Conservation (phyloP, 768 basidiomycete species). For the Lentinula detonsa region DNA sequence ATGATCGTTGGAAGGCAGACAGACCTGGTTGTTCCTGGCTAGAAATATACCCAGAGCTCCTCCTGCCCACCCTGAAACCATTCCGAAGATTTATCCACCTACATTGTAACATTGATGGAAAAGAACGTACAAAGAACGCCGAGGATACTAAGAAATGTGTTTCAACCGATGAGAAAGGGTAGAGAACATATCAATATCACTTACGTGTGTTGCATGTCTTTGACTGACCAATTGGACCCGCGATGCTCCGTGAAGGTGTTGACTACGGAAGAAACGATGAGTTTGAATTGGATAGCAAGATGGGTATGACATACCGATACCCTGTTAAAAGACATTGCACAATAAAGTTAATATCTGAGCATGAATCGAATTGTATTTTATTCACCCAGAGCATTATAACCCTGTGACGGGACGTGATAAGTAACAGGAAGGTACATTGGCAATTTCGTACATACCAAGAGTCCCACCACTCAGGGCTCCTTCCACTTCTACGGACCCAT, state of each 20-base stretch:
- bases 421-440: neutral
- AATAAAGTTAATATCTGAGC: neutral
- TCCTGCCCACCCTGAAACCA: constrained; percentile 76
- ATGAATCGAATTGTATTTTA: neutral
- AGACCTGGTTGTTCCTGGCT: constrained; percentile 68
- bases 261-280: constrained; percentile 34
- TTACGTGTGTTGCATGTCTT: constrained; percentile 94
- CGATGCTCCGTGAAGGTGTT: constrained; percentile 94
- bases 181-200: constrained; percentile 20
- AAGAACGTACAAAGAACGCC: constrained; percentile 59
- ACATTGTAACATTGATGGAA: neutral
- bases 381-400: constrained; percentile 50
- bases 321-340: constrained; percentile 25
- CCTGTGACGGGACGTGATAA: constrained; percentile 13
- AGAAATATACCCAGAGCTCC: constrained; percentile 86
- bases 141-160: constrained; percentile 43
- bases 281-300: neutral
- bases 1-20: constrained; percentile 10
- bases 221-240: constrained; percentile 75
- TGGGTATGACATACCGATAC: constrained; percentile 41
- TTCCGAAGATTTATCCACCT: neutral
- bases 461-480: constrained; percentile 84
- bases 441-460: constrained; percentile 49
- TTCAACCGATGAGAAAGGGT: neutral
- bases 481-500: constrained; percentile 67